Evolutionary conservation across 148 eudicot species (phyloP).

Genomic region (Chenopodium album): DNA sequence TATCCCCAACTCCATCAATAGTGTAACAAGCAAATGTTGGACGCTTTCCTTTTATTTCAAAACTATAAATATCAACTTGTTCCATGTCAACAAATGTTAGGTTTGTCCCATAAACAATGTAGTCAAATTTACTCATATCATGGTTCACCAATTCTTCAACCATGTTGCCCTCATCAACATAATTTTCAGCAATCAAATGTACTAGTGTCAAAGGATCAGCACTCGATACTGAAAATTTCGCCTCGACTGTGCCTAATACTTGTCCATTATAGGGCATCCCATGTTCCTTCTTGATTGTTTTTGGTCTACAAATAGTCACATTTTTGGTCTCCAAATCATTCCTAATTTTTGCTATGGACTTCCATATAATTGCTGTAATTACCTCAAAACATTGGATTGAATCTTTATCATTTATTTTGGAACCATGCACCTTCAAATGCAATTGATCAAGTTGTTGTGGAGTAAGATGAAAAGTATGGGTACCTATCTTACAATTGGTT

Average conservation of each 20-base stretch:
- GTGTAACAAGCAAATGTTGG: conserved; percentile 45
- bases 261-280: conserved; percentile 39
- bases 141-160: conserved; percentile 38
- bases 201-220: conserved; percentile 33
- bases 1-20: conserved; percentile 51
- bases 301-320: conserved; percentile 48
- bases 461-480: conserved; percentile 39
- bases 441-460: conserved; percentile 32
- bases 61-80: conserved; percentile 41
- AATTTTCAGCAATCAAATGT: conserved; percentile 28
- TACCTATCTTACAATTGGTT: conserved; percentile 35
- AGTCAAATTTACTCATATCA: conserved; percentile 35
- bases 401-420: background rate
- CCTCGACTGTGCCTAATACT: conserved; percentile 37
- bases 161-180: conserved; percentile 31
- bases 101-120: conserved; percentile 59
- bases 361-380: conserved; percentile 60
- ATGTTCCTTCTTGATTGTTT: conserved; percentile 7
- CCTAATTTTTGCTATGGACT: conserved; percentile 47
- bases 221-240: conserved; percentile 17
- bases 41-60: conserved; percentile 36
- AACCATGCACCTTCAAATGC: conserved; percentile 18
- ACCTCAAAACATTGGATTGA: conserved; percentile 34
- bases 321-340: conserved; percentile 34
- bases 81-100: conserved; percentile 69